Evolutionary conservation across 2,329 filamentous ascomycete genomes (phyloP).

Genomic region (Colletotrichum sp.): DNA sequence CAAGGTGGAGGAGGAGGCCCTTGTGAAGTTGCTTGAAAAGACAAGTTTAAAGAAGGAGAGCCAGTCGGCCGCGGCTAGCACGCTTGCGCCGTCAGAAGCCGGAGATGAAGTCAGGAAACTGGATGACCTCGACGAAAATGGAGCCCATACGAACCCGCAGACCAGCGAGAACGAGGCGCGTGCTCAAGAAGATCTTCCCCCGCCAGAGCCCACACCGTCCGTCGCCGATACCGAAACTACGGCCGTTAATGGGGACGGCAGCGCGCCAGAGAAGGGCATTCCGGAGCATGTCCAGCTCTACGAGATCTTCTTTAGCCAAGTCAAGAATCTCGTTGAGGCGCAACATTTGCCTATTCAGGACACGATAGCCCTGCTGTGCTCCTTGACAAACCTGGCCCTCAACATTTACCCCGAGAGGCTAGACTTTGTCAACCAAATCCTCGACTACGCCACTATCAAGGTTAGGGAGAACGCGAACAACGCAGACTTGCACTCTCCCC

Average conservation of each 20-base stretch:
- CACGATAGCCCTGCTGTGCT: conserved; percentile 92
- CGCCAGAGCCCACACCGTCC: conserved; percentile 39
- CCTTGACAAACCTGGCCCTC: conserved; percentile 87
- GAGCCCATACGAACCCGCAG: conserved; percentile 19
- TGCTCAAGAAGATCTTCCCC: background rate
- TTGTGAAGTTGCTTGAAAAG: conserved; percentile 78
- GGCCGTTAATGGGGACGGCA: conserved; percentile 47
- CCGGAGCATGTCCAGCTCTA: conserved; percentile 86
- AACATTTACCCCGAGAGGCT: conserved; percentile 94
- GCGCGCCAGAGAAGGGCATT: conserved; percentile 55
- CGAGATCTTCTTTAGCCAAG: conserved; percentile 96
- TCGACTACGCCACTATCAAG: conserved; percentile 87
- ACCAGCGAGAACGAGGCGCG: conserved; percentile 16
- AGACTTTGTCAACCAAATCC: conserved; percentile 94
- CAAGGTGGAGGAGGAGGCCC: conserved; percentile 84
- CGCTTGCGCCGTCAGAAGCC: conserved; percentile 6
- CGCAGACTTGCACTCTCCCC: conserved; percentile 88
- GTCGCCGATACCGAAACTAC: conserved; percentile 53
- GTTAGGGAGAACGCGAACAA: conserved; percentile 90
- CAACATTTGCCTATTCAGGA: conserved; percentile 93
- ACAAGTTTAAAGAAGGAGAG: conserved; percentile 67
- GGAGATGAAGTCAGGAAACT: background rate
- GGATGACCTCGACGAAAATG: conserved; percentile 23
- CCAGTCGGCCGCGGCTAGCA: conserved; percentile 24
- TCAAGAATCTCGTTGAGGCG: conserved; percentile 89